phyloP scores from a whole-genome alignment of 192 early-diverging fungal genomes.

The Coemansia sp. region DNA sequence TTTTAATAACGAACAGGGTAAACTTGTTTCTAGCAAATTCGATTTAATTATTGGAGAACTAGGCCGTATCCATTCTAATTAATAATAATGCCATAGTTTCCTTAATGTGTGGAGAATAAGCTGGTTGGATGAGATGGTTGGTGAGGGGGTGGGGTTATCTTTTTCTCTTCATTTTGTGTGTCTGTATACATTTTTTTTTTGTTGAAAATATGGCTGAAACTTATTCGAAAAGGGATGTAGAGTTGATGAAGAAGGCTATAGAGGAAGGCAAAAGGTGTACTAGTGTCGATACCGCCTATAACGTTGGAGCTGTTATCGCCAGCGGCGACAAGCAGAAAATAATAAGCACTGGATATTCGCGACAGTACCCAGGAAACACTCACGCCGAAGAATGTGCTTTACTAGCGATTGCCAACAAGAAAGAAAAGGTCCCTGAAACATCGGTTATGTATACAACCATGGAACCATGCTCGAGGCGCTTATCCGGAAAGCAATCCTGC shows the following conservation, averaged over 20 bases:
- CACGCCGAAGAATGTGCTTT: constrained; percentile 96
- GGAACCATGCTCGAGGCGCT: constrained; percentile 91
- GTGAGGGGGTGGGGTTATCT: too few relatives aligned
- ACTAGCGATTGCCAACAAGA: constrained; percentile 55
- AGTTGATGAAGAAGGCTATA: constrained; percentile 81
- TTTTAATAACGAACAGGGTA: constrained; percentile 71
- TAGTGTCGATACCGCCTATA: constrained; percentile 80
- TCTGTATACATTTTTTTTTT: not conserved
- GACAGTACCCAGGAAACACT: constrained; percentile 95
- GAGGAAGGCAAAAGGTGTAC: constrained; percentile 70
- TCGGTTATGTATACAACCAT: constrained; percentile 84
- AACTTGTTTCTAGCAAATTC: constrained; percentile 7
- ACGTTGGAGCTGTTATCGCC: constrained; percentile 86
- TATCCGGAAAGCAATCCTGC: constrained; percentile 86
- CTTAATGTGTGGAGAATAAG: not conserved
- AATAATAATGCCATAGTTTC: constrained; percentile 7
- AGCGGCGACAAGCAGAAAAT: constrained; percentile 35
- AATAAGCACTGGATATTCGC: constrained; percentile 84
- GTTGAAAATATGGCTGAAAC: not conserved
- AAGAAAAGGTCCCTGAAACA: not conserved
- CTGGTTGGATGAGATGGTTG: not conserved
- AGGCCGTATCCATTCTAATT: not conserved
- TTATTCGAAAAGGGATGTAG: constrained; percentile 47
- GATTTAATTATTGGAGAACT: constrained; percentile 10
- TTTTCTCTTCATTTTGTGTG: not conserved